Evolutionary conservation across 73 alveolate species (phyloP), one percentile per base, ranked within the genome.

Genomic region (Stentor coeruleus): DNA sequence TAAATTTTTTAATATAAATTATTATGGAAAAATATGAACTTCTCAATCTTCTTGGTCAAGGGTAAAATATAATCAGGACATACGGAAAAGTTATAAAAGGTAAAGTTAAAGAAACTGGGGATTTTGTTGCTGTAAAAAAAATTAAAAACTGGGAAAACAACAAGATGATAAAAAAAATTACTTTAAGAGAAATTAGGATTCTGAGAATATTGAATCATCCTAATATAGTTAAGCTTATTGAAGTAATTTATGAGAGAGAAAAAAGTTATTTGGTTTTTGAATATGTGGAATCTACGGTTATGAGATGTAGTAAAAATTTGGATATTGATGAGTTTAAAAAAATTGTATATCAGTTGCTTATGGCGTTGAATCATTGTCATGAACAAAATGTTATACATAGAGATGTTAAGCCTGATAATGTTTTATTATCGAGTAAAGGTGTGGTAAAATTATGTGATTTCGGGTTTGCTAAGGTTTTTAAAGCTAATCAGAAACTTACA

Each of bases 221-320:
- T 58, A 92, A 92, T 66, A 82, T 92, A 30, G 96, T 92, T 1
- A 89, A 84, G 77, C 84, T 92, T 58, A 89, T 88, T 84, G 98
- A 92, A 87, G 98, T 15, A 3, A 28, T 96, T 14, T 66, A 74
- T 79, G 73, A 85, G 86, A 94, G 92, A 77, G 98, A 97, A 77
- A 81, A 94, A 72, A 84, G 91, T 42, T 94, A 81, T 74, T 40
- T 94, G 76, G 97, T 94, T 31, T 94, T 94, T 85, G 98, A 94
- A 76, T 94, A 92, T 73, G 93, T 93, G 0, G 98, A 94, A 74
- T 81, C 82, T 66, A 94, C 91, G 88, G 84, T 91, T 86, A 91
- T 93, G 92, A 93, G 91, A 81, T 90, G 84, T 31, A 91, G 89
- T 41, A 90, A 88, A 35, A 81, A 90, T 58, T 86, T 87, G 55